Percentiles rank a stretch among this genome's conserved stretches.
Conservation (phyloP, 2,329 filamentous ascomycete genomes). For the Ceratocystis alfenasii region DNA sequence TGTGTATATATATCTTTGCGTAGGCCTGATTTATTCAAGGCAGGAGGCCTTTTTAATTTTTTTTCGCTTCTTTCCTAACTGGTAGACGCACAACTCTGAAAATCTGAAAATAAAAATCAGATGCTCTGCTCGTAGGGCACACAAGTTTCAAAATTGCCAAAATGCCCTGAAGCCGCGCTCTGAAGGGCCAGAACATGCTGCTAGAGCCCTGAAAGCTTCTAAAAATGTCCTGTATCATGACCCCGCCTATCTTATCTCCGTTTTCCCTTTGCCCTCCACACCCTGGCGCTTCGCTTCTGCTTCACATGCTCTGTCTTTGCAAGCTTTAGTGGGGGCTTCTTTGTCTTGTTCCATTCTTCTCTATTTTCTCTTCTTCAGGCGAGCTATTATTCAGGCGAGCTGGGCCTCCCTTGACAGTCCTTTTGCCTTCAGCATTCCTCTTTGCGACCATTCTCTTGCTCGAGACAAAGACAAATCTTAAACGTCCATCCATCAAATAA, state of each 20-base stretch:
- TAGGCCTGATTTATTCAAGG: no score
- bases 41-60: no score
- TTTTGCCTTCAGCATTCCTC: no score
- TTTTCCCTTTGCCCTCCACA: neutral
- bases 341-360: neutral
- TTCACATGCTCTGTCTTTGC: no score
- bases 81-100: neutral
- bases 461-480: neutral
- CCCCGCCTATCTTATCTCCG: conserved; percentile 1
- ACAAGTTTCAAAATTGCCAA: neutral
- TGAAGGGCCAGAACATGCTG: neutral
- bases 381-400: neutral
- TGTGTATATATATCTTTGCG: no score
- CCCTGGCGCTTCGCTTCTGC: neutral
- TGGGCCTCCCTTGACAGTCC: neutral
- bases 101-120: neutral
- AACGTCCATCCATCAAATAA: neutral
- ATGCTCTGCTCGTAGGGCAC: neutral
- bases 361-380: neutral
- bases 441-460: neutral
- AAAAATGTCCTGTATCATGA: neutral
- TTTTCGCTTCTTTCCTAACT: conserved; percentile 2
- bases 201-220: no score
- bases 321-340: neutral
- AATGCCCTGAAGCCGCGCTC: neutral